These are phyloP conservation scores for Amauroascus verrucosus DNA, from an alignment of 2,329 filamentous ascomycete species.

Conservation along the genomic window DNA sequence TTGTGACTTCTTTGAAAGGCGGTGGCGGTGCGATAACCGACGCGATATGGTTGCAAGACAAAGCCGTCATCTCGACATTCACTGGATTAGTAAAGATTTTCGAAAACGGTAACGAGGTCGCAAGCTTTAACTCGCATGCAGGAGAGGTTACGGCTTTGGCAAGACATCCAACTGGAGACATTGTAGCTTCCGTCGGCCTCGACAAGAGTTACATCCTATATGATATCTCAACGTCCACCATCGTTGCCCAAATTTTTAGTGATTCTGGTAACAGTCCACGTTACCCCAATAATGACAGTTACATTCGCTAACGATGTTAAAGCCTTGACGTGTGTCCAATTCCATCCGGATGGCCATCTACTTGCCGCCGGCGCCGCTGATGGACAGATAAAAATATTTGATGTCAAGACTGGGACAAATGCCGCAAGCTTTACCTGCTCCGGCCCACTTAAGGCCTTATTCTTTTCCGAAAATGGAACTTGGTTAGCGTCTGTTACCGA, in stretches of 20 bases:
- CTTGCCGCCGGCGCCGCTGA: constrained; percentile 72
- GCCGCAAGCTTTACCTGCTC: constrained; percentile 60
- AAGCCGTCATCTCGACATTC: constrained; percentile 61
- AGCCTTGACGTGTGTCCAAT: constrained; percentile 68
- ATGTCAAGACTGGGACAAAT: constrained; percentile 66
- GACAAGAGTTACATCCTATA: constrained; percentile 94
- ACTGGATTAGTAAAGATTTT: constrained; percentile 74
- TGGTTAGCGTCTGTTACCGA: constrained; percentile 81
- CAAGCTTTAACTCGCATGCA: constrained; percentile 68
- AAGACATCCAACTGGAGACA: constrained; percentile 69
- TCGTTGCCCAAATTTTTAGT: constrained; percentile 67
- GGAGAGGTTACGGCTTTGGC: constrained; percentile 68
- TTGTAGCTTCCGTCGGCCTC: constrained; percentile 75
- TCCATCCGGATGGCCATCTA: constrained; percentile 95
- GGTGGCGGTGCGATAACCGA: constrained; percentile 59
- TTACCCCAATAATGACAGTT: not conserved
- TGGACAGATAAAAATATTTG: constrained; percentile 79
- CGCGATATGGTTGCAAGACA: constrained; percentile 49
- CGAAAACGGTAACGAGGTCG: constrained; percentile 57
- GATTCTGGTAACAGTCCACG: constrained; percentile 55
- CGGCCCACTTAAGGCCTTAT: constrained; percentile 61
- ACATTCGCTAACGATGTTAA: constrained; percentile 23
- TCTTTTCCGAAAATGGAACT: constrained; percentile 93
- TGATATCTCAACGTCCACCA: constrained; percentile 57
- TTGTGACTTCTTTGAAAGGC: constrained; percentile 56